phyloP scores from a whole-genome alignment of 495 filamentous ascomycete genomes.

The Arthonia radiata region DNA sequence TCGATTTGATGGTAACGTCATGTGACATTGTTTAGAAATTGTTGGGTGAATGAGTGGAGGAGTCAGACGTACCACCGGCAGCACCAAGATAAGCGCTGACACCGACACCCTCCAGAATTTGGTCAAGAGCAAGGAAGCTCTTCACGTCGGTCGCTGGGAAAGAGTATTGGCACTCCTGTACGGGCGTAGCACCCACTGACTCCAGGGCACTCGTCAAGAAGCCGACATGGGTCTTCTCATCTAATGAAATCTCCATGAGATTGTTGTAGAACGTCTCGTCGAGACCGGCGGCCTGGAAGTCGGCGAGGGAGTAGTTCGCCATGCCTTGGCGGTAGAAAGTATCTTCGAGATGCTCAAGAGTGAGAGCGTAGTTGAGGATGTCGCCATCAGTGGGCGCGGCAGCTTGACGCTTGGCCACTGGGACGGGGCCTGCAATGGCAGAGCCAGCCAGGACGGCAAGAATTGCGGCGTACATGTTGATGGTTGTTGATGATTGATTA shows the following conservation, averaged over 20 bases:
- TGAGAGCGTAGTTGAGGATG: conserved; percentile 5
- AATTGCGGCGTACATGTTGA: no score
- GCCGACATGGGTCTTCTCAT: conserved; percentile 31
- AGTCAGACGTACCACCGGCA: no score
- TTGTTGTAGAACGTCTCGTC: conserved; percentile 24
- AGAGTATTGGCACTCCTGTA: conserved; percentile 27
- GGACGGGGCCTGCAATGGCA: no score
- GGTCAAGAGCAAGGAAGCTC: conserved; percentile 25
- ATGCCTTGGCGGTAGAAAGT: conserved; percentile 30
- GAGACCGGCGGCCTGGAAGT: conserved; percentile 28
- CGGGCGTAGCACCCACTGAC: conserved; percentile 18
- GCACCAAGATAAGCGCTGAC: no score
- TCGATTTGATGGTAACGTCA: no score
- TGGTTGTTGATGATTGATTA: no score
- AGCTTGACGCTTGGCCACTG: no score
- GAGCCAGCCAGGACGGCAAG: no score
- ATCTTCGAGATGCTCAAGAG: conserved; percentile 23
- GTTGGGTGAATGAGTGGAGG: no score
- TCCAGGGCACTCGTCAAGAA: conserved; percentile 28
- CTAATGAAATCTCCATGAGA: conserved; percentile 22
- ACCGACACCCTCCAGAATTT: conserved; percentile 31
- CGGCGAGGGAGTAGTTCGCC: conserved; percentile 23
- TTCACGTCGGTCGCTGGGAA: conserved; percentile 27
- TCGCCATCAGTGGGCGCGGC: not conserved
- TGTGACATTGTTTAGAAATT: no score